Percentiles rank a stretch among this genome's conserved stretches.
phyloP scores from a whole-genome alignment of 2,329 filamentous ascomycete genomes.

The Fusarium incarnatum region DNA sequence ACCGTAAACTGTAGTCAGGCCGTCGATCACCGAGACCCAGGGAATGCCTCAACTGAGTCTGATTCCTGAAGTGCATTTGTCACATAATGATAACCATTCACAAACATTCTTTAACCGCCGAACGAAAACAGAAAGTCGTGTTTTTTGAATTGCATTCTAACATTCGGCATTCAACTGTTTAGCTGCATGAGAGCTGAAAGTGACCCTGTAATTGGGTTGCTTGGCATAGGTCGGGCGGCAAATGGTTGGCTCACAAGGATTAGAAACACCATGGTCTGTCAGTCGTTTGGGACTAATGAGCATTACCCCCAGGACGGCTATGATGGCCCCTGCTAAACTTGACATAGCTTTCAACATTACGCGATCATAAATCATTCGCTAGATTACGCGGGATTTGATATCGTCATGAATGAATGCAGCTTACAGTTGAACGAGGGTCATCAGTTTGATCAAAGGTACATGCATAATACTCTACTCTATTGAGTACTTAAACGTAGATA shows the following conservation, averaged over 20 bases:
- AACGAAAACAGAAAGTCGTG: fast-evolving
- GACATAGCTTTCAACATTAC: not conserved
- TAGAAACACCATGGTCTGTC: not conserved
- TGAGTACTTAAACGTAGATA: not conserved
- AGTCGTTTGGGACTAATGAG: not conserved
- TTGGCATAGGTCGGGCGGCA: not conserved
- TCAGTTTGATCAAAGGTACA: not conserved
- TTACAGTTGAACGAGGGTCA: not conserved
- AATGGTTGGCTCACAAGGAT: not conserved
- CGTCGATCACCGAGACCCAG: not conserved
- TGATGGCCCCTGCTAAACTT: not conserved
- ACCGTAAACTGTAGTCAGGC: not conserved
- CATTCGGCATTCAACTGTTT: not conserved
- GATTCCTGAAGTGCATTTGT: not conserved
- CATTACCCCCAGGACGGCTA: not conserved
- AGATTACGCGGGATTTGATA: not conserved
- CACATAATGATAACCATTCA: not conserved
- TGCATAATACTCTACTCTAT: not conserved
- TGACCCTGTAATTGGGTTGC: not conserved
- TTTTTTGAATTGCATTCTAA: not conserved
- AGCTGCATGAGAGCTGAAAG: not conserved
- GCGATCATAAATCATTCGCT: not conserved
- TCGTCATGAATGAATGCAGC: not conserved
- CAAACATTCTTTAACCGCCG: not conserved
- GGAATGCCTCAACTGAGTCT: not conserved